Evolutionary conservation across 106 monocot genomes (phyloP).

Genomic region (Alisma plantagoaquatica): DNA sequence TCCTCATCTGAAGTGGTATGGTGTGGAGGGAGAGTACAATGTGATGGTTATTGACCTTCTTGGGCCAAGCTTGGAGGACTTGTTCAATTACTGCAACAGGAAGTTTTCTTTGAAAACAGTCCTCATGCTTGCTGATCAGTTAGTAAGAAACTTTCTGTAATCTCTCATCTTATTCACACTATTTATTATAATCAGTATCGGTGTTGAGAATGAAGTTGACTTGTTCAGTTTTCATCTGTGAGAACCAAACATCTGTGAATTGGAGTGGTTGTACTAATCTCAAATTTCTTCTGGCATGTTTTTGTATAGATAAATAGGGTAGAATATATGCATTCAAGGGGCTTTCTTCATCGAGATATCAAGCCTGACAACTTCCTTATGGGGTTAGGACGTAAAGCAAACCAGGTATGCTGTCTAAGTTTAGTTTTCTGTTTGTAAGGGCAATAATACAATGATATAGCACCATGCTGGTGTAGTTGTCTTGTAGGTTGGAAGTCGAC

Average conservation of each 20-base stretch:
- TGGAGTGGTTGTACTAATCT: too few relatives aligned
- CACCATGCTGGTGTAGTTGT: too few relatives aligned
- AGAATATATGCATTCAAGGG: slow-evolving; percentile 81
- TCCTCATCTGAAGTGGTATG: slow-evolving; percentile 66
- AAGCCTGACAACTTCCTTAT: slow-evolving; percentile 90
- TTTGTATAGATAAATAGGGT: slow-evolving; percentile 56
- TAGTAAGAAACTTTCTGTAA: slow-evolving; percentile 19
- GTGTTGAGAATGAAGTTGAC: too few relatives aligned
- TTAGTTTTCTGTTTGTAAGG: too few relatives aligned
- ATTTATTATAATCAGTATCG: too few relatives aligned
- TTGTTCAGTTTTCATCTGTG: too few relatives aligned
- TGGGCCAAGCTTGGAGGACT: slow-evolving; percentile 74
- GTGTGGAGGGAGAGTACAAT: slow-evolving; percentile 68
- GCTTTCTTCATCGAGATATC: slow-evolving; percentile 87
- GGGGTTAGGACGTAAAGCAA: slow-evolving; percentile 82
- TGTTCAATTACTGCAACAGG: slow-evolving; percentile 62
- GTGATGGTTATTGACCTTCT: slow-evolving; percentile 81
- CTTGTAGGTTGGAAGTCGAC: too few relatives aligned
- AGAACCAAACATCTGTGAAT: too few relatives aligned
- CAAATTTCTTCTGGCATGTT: slow-evolving; percentile 1
- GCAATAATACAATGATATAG: too few relatives aligned
- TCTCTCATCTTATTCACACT: too few relatives aligned
- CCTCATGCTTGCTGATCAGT: too few relatives aligned
- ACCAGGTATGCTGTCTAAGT: too few relatives aligned
- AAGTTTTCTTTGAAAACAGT: slow-evolving; percentile 64